Percentiles rank a stretch among this genome's conserved stretches.
These are phyloP conservation scores for Oldenlandia corymbosa DNA, from an alignment of 257 asterid species.

Conservation along the genomic window DNA sequence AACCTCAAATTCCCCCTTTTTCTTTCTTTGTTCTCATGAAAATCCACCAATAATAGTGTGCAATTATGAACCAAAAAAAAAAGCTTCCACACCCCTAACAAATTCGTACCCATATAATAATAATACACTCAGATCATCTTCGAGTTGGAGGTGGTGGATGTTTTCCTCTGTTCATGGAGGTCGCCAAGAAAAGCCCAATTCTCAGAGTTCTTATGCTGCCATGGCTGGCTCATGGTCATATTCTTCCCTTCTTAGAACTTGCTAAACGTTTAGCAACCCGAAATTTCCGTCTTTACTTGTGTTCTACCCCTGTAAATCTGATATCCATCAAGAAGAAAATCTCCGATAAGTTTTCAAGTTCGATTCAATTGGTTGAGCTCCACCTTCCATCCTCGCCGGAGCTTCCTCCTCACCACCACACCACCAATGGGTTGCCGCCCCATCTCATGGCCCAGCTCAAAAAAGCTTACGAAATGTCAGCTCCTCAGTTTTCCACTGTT, in stretches of 20 bases:
- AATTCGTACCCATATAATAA: background rate
- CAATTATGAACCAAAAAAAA: background rate
- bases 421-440: slow-evolving; percentile 32
- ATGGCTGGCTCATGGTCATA: slow-evolving; percentile 32
- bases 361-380: slow-evolving; percentile 17
- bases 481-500: slow-evolving; percentile 10
- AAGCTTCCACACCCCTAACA: background rate
- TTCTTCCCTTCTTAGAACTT: slow-evolving; percentile 22
- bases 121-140: too few species aligned
- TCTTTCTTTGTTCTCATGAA: background rate
- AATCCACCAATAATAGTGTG: slow-evolving; percentile 4
- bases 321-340: slow-evolving; percentile 14
- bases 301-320: slow-evolving; percentile 21
- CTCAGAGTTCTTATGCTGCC: slow-evolving; percentile 19
- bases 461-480: slow-evolving; percentile 16
- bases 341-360: background rate
- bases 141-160: background rate
- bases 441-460: slow-evolving; percentile 20
- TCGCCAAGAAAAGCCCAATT: background rate
- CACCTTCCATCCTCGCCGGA: slow-evolving; percentile 20
- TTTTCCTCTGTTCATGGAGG: slow-evolving; percentile 16
- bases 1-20: background rate
- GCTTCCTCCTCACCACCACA: slow-evolving; percentile 29
- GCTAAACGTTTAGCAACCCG: slow-evolving; percentile 15
- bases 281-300: slow-evolving; percentile 22